Evolutionary conservation across 2,329 filamentous ascomycete species (phyloP), one percentile per base, ranked within the genome.

Genomic region (Colletotrichum godetiae): DNA sequence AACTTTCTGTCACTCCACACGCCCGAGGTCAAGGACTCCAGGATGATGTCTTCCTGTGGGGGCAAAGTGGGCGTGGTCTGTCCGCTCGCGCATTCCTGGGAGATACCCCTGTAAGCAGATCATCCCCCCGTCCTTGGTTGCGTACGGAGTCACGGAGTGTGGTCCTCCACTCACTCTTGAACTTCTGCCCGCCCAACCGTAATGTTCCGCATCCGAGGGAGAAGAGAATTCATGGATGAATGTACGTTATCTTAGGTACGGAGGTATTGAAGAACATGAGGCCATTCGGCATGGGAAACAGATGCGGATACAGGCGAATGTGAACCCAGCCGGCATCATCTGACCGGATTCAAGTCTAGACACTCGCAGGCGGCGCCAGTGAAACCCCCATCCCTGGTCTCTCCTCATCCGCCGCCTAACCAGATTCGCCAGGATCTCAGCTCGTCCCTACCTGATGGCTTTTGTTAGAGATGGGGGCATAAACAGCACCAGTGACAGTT

Each of bases 41-140:
- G 67, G 70, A 67, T 71, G 67, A 73, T 70, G 71, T 73, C 68
- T 66, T 70, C 31, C n/a, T 53, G 71, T 61, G 71, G 71, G 71
- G 71, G 55, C 63, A 15, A 57, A n/a, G 57, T 61, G 24, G 68
- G 33, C 13, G 42, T 53, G 69, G 65, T 35, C 66, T 46, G 59
- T 72, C 69, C 69, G 58, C 64, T 68, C 53, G 49, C 68, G 37
- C 58, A 52, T 35, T 57, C 33, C 53, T 68, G 46, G 37, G 49
- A 27, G 46, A 13, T 33, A 71, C 33, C 68, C 68, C 62, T 71
- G 68, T 29, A 52, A 46, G 65, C 55, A 58, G 70, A 68, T 72
- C 69, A 55, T 53, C 58, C 29, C 27, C 49, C 52, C 63, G 22
- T 37, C 57, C 52, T 59, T 57, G 35, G 29, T 42, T 70, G 62